Evolutionary conservation across 306 rosid species (phyloP).

Genomic region (Luffa aegyptiaca): DNA sequence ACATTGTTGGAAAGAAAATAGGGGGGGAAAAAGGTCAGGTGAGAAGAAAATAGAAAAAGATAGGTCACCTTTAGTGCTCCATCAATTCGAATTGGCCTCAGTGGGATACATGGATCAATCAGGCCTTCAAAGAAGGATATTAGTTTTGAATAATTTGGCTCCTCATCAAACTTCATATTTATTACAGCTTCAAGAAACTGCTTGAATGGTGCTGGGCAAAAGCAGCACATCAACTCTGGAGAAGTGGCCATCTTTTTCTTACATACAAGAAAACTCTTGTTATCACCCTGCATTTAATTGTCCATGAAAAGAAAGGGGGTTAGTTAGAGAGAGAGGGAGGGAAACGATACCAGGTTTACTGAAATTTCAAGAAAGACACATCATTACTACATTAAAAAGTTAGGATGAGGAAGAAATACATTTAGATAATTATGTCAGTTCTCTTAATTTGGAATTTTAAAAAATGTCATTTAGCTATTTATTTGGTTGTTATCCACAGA

Average conservation of each 20-base stretch:
- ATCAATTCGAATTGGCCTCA: constrained; percentile 82
- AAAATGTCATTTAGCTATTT: background rate
- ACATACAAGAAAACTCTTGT: constrained; percentile 90
- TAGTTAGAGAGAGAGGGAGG: background rate
- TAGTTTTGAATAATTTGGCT: constrained; percentile 81
- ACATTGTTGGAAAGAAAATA: background rate
- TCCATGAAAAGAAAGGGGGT: background rate
- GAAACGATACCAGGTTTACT: constrained; percentile 12
- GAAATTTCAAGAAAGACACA: background rate
- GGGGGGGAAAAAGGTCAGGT: background rate
- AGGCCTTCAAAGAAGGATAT: constrained; percentile 73
- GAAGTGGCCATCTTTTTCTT: constrained; percentile 92
- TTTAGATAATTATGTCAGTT: background rate
- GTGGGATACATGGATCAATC: constrained; percentile 58
- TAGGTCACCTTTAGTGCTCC: constrained; percentile 78
- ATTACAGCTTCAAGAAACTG: constrained; percentile 85
- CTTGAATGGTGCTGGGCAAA: constrained; percentile 78
- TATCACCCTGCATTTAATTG: constrained; percentile 65
- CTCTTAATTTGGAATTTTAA: background rate
- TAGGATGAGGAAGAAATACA: background rate
- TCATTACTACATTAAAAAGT: background rate
- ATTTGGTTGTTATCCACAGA: background rate
- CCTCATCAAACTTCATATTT: constrained; percentile 85
- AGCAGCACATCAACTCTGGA: constrained; percentile 87
- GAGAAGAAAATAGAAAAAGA: background rate